These are phyloP conservation scores for Microthlaspi erraticum DNA, from an alignment of 345 rosid species.

Conservation along the genomic window DNA sequence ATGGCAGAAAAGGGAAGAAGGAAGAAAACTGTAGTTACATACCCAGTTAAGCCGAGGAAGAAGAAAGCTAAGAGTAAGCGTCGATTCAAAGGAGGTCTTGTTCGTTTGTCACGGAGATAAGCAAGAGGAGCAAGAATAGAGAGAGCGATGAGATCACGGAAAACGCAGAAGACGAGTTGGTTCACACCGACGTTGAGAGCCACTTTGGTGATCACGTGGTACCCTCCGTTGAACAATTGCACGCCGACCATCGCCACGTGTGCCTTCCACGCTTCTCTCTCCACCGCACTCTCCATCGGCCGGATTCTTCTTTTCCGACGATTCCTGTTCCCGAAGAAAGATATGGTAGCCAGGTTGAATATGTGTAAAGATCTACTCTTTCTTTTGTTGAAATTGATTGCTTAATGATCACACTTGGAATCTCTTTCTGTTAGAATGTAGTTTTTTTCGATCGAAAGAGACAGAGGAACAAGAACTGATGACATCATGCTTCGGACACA, in stretches of 20 bases:
- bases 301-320: slow-evolving; percentile 37
- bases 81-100: slow-evolving; percentile 75
- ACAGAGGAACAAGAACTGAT: slow-evolving; percentile 39
- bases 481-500: slow-evolving; percentile 40
- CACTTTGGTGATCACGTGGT: slow-evolving; percentile 94
- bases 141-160: slow-evolving; percentile 92
- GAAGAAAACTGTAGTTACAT: slow-evolving; percentile 53
- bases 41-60: slow-evolving; percentile 94
- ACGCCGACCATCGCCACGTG: slow-evolving; percentile 82
- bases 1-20: background rate
- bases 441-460: slow-evolving; percentile 10
- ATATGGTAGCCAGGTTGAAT: slow-evolving; percentile 29
- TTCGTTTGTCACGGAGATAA: slow-evolving; percentile 79
- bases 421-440: slow-evolving; percentile 14
- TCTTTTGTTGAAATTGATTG: slow-evolving; percentile 12
- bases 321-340: slow-evolving; percentile 33
- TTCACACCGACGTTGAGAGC: slow-evolving; percentile 94
- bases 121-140: slow-evolving; percentile 90
- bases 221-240: slow-evolving; percentile 85
- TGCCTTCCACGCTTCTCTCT: slow-evolving; percentile 67
- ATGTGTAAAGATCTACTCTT: background rate
- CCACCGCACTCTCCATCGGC: slow-evolving; percentile 40
- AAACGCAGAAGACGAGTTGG: slow-evolving; percentile 93
- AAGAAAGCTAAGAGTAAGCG: slow-evolving; percentile 68
- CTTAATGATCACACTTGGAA: slow-evolving; percentile 28